Evolutionary conservation across 768 basidiomycete genomes (phyloP).

Genomic region (Polyporus arcularius): DNA sequence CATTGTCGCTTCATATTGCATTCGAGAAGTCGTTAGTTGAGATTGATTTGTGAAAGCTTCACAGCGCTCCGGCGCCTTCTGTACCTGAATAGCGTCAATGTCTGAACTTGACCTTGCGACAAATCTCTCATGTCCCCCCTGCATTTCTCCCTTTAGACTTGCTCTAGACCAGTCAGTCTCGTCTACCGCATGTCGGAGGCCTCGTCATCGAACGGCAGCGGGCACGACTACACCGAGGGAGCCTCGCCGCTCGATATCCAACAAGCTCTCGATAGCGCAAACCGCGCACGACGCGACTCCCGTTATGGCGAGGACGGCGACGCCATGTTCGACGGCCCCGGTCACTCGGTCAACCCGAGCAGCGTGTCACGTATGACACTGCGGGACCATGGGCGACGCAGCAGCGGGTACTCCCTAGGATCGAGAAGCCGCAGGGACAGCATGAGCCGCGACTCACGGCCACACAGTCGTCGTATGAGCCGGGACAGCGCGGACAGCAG

Average conservation of each 20-base stretch:
- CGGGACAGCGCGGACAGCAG: slow-evolving; percentile 12
- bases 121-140: too few species aligned
- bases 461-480: slow-evolving; percentile 22
- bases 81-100: too few species aligned
- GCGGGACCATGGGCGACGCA: slow-evolving; percentile 50
- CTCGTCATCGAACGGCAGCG: background rate
- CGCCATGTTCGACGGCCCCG: slow-evolving; percentile 76
- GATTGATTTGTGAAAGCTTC: too few species aligned
- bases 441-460: slow-evolving; percentile 9
- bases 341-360: slow-evolving; percentile 66
- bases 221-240: slow-evolving; percentile 82
- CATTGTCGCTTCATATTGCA: background rate
- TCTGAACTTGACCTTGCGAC: too few species aligned
- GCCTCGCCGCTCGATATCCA: slow-evolving; percentile 77
- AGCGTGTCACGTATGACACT: slow-evolving; percentile 81
- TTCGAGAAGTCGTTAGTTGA: too few species aligned
- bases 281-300: slow-evolving; percentile 65
- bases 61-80: too few species aligned
- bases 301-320: slow-evolving; percentile 64
- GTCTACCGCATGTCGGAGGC: background rate
- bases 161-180: background rate
- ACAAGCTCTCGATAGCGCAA: slow-evolving; percentile 52
- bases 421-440: slow-evolving; percentile 52
- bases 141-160: too few species aligned
- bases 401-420: slow-evolving; percentile 54